These are phyloP conservation scores for Aureobasidium pullulans DNA, from an alignment of 2,329 filamentous ascomycete genomes.

Conservation along the genomic window DNA sequence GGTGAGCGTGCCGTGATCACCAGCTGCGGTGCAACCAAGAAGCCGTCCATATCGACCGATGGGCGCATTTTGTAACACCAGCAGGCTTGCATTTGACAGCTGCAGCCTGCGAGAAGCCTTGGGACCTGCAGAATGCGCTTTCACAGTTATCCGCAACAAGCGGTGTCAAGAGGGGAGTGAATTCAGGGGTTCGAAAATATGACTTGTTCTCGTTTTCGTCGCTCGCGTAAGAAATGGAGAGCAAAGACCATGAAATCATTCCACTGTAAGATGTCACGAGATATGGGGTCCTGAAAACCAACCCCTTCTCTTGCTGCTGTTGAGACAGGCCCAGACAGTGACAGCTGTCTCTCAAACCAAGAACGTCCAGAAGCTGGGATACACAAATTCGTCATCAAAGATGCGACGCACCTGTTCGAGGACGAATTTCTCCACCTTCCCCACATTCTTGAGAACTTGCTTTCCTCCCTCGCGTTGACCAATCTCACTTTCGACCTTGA, in stretches of 20 bases:
- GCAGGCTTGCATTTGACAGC: constrained; percentile 13
- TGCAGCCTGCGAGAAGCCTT: constrained; percentile 8
- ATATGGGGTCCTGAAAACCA: background rate
- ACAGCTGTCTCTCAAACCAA: constrained; percentile 53
- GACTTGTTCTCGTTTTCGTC: background rate
- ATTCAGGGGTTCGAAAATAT: background rate
- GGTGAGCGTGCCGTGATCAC: background rate
- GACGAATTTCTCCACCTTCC: constrained; percentile 96
- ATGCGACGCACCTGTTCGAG: constrained; percentile 93
- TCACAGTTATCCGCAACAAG: background rate
- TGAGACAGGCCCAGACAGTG: background rate
- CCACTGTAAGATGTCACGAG: background rate
- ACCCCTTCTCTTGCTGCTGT: background rate
- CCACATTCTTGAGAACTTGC: constrained; percentile 95
- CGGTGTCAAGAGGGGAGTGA: background rate
- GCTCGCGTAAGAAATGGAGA: background rate
- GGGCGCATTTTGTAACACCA: background rate
- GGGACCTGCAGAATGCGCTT: constrained; percentile 5
- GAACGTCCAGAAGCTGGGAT: constrained; percentile 98
- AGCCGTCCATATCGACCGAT: constrained; percentile 1
- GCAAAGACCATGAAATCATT: background rate
- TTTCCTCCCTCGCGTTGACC: constrained; percentile 84
- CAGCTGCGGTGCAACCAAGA: background rate
- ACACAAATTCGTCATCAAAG: constrained; percentile 97
- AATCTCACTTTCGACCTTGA: constrained; percentile 95